Base-by-base conservation (phyloP, 1,139 yeast genomes). In the Suhomyces yuchorum region DNA sequence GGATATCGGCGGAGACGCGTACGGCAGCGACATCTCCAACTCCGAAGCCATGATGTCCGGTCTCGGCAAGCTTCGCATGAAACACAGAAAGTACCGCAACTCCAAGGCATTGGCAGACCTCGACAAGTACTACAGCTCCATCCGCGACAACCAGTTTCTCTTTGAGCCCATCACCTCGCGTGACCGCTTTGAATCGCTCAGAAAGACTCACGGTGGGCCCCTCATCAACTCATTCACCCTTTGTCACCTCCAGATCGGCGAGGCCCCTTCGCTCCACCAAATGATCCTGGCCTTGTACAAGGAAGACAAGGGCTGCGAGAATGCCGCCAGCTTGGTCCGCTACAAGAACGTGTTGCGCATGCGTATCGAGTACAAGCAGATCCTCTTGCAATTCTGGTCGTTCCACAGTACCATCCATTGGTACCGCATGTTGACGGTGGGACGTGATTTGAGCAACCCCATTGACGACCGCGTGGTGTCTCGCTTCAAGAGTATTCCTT, bases 301-400 rank as follows among this genome's bases (percentile, higher is more conserved):
- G 40, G 71, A 68, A 47, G 66, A 63, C 47, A 48, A 48, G 19
- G 44, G 45, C 8, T 39, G 44, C n/a, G 46, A 43, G n/a, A 45
- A 51, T 30, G 48, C 53, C n/a, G 42, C 46, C 18, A 59, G 70
- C n/a, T 54, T 71, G 37, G 66, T 70, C 22, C 65, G 67, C 40
- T 73, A 70, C 55, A 63, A 63, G 44, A 74, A 75, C 53, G 62
- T 66, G 4, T 61, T 77, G 35, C 61, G 81, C 43, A 56, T 73
- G 17, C 58, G 81, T 42, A 56, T 73, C 17, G 81, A 77, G 56
- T 60, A 68, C 46, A 65, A 70, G 46, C 81, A 77, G 56, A 43
- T 73, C 7, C 59, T 75, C 28, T 54, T 77, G 4, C 78, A 73
- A 49, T 70, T 70, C 50, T 73, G 79, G 74, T 73, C 78, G 14